Conservation (phyloP, 176 grass and related monocot genomes). For the Rhipidocladum racemiflorum region DNA sequence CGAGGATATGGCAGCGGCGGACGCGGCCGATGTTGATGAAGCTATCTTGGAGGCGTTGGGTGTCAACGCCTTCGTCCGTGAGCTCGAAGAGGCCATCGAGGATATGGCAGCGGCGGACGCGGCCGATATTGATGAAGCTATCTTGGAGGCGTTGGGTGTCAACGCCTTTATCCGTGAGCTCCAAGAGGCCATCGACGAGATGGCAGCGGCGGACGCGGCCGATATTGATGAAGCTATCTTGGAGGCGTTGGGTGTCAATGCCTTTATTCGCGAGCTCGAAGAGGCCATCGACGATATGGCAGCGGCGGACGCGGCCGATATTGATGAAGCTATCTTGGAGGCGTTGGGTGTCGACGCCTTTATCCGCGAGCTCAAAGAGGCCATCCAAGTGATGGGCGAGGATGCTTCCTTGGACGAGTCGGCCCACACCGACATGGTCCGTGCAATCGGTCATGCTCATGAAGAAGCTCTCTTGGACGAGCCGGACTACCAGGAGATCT, state of each 20-base stretch:
- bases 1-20: not conserved
- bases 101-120: no score
- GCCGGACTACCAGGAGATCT: no score
- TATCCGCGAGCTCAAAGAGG: not conserved
- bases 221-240: not conserved
- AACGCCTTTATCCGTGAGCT: not conserved
- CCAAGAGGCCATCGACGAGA: not conserved
- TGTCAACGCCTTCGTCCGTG: not conserved
- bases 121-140: no score
- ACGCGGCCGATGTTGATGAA: not conserved
- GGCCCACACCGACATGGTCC: no score
- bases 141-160: no score
- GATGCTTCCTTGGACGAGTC: not conserved
- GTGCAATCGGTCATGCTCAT: not conserved
- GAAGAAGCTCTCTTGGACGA: no score
- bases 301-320: not conserved
- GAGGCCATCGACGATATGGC: not conserved
- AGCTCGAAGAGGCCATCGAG: rapidly evolving
- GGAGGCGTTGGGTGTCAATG: not conserved
- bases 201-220: not conserved
- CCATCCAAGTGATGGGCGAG: no score
- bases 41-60: not conserved
- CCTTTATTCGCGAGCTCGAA: not conserved
- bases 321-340: not conserved
- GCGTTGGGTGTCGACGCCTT: not conserved